Conservation (phyloP, 352 stramenopile species). For the Peronospora farinosa region DNA sequence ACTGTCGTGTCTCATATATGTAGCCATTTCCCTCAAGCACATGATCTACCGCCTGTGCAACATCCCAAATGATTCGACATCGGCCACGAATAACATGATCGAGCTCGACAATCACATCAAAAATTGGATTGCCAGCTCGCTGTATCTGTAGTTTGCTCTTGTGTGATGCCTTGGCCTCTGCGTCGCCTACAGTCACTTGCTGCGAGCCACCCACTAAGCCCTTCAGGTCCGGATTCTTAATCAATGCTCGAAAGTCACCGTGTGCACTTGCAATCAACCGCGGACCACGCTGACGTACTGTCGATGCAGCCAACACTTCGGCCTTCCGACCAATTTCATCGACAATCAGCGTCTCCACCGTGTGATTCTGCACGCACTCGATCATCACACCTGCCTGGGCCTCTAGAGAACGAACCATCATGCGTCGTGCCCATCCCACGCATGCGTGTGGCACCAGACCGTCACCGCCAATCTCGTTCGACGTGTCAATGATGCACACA, state of each 20-base stretch:
- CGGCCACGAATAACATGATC: conserved; percentile 39
- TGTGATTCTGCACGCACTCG: conserved; percentile 89
- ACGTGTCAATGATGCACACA: conserved; percentile 86
- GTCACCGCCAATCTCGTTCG: conserved; percentile 88
- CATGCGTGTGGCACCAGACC: conserved; percentile 72
- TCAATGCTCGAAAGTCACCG: conserved; percentile 71
- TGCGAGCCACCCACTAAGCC: conserved; percentile 72
- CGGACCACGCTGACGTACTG: conserved; percentile 65
- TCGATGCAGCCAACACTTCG: conserved; percentile 71
- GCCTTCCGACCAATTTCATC: conserved; percentile 83
- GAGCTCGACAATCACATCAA: conserved; percentile 85
- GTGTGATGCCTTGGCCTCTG: conserved; percentile 27
- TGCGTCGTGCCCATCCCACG: conserved; percentile 59
- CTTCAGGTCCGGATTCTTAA: conserved; percentile 81
- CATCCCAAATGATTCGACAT: conserved; percentile 65
- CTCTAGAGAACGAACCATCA: conserved; percentile 77
- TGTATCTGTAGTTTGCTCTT: conserved; percentile 42
- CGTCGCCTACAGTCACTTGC: conserved; percentile 58
- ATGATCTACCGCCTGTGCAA: conserved; percentile 61
- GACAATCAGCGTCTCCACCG: conserved; percentile 79
- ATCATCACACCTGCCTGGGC: conserved; percentile 76
- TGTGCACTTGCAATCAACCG: conserved; percentile 82
- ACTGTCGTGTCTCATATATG: conserved; percentile 32
- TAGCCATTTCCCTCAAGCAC: conserved; percentile 42
- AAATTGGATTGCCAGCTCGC: conserved; percentile 54